A percentile compares a stretch with the other conserved stretches of the same genome.
Conservation (phyloP, 2,329 filamentous ascomycete genomes). For the Fusarium stilboides region DNA sequence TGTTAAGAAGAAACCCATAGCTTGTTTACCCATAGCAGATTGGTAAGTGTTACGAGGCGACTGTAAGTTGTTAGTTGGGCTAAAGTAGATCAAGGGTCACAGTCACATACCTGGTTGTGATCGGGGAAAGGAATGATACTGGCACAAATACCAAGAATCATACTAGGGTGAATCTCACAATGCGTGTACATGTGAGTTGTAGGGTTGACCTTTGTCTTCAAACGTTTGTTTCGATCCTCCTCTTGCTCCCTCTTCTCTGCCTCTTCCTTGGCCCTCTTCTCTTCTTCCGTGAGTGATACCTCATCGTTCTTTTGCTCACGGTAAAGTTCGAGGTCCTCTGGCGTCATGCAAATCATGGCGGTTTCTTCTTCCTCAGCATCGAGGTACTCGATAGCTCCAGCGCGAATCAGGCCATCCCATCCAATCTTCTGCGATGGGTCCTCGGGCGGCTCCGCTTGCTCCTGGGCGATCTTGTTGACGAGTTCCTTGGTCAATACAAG, state of each 20-base stretch:
- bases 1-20: constrained; percentile 98
- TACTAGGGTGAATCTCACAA: constrained; percentile 98
- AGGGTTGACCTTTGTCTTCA: constrained; percentile 90
- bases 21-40: constrained; percentile 99
- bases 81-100: not conserved
- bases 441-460: constrained; percentile 76
- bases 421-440: constrained; percentile 78
- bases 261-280: constrained; percentile 61
- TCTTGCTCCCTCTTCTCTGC: constrained; percentile 48
- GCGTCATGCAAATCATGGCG: constrained; percentile 99
- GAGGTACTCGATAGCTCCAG: constrained; percentile 93
- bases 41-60: constrained; percentile 99
- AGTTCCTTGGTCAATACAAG: constrained; percentile 89
- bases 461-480: constrained; percentile 79
- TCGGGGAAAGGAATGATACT: constrained; percentile 99
- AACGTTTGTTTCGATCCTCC: constrained; percentile 83
- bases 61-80: constrained; percentile 58
- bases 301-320: constrained; percentile 78
- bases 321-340: constrained; percentile 89
- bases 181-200: constrained; percentile 95
- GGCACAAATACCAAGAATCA: constrained; percentile 98
- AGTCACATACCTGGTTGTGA: constrained; percentile 83
- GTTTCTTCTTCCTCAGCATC: constrained; percentile 99
- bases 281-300: constrained; percentile 50
- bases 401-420: constrained; percentile 88